Percentiles rank a stretch among this genome's conserved stretches.
These are phyloP conservation scores for Lasiosphaeris hirsuta DNA, from an alignment of 495 filamentous ascomycete species.

Conservation along the genomic window DNA sequence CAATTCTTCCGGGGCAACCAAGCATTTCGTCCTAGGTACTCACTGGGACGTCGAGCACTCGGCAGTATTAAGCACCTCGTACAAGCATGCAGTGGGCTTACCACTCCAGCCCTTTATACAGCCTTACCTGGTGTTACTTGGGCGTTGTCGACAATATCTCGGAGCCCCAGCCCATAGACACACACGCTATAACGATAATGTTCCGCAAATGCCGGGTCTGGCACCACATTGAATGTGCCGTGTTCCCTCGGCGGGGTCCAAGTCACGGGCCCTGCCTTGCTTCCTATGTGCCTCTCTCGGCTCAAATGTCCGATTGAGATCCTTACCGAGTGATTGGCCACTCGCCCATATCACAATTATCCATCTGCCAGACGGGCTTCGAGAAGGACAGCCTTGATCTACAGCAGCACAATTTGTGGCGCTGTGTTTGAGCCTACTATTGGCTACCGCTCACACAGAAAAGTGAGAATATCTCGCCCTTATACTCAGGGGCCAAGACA, in stretches of 20 bases:
- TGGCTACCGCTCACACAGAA: background rate
- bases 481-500: background rate
- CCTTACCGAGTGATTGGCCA: background rate
- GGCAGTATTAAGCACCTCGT: too few relatives aligned
- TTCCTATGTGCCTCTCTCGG: background rate
- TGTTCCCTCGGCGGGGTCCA: background rate
- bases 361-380: background rate
- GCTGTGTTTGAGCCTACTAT: background rate
- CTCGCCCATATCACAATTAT: background rate
- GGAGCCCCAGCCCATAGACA: too few relatives aligned
- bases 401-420: background rate
- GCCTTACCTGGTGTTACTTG: too few relatives aligned
- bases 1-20: too few relatives aligned
- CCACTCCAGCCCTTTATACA: too few relatives aligned
- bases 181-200: too few relatives aligned
- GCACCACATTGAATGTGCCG: background rate
- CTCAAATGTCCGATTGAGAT: background rate
- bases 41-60: too few relatives aligned
- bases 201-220: too few relatives aligned
- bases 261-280: background rate
- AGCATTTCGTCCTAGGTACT: too few relatives aligned
- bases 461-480: background rate
- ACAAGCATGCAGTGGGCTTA: too few relatives aligned
- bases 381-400: background rate
- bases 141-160: too few relatives aligned